A percentile compares a stretch with the other conserved stretches of the same genome.
These are phyloP conservation scores for Neurospora sp. DNA, from an alignment of 2,329 filamentous ascomycete genomes.

Conservation along the genomic window DNA sequence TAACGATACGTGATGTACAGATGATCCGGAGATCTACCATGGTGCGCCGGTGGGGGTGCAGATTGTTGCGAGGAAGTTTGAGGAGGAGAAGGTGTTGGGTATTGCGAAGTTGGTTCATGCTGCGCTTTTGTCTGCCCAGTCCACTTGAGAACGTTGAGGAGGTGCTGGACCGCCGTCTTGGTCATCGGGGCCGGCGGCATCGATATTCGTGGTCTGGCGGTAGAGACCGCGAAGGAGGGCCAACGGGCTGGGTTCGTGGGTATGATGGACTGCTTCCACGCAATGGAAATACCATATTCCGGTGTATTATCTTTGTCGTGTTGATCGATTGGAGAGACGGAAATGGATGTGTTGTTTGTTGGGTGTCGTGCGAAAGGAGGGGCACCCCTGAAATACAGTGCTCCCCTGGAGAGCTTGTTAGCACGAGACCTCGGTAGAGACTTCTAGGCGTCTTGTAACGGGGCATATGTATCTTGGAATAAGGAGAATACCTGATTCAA, in stretches of 20 bases:
- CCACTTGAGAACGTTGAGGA: not conserved
- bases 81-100: conserved; percentile 40
- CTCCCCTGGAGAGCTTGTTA: not conserved
- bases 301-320: not conserved
- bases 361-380: not conserved
- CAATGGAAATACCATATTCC: not conserved
- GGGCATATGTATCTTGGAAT: not conserved
- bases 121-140: conserved; percentile 7
- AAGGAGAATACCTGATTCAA: accelerated
- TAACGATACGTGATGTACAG: conserved; percentile 14
- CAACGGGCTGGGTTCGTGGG: not conserved
- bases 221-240: not conserved
- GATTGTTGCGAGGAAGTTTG: conserved; percentile 35
- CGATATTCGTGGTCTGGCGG: not conserved
- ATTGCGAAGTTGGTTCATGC: conserved; percentile 26
- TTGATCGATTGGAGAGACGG: not conserved
- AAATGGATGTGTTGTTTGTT: not conserved
- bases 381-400: not conserved
- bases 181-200: not conserved
- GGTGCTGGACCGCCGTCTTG: not conserved
- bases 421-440: not conserved
- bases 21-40: conserved; percentile 37
- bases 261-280: not conserved
- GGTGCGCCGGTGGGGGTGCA: conserved; percentile 38
- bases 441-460: not conserved